Evolutionary conservation across 106 monocot species (phyloP), one percentile per base, ranked within the genome.

Genomic region (Xerophyta viscosa): DNA sequence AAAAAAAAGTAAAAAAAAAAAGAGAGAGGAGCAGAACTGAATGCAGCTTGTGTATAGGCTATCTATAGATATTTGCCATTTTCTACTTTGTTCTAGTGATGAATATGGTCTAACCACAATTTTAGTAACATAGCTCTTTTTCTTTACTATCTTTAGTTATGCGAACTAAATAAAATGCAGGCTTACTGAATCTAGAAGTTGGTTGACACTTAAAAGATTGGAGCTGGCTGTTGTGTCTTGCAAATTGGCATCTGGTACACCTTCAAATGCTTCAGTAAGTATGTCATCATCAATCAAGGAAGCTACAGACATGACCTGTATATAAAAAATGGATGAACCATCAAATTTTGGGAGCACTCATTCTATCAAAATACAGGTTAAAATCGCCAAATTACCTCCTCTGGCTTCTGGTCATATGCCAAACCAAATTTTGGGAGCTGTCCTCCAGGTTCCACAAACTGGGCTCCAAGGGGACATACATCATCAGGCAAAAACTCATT

Each of bases 111-210:
- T n/a, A n/a, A n/a, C n/a, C n/a, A n/a, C n/a, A n/a, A n/a, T n/a
- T n/a, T n/a, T n/a, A n/a, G n/a, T n/a, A n/a, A n/a, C n/a, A n/a
- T n/a, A n/a, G n/a, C n/a, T n/a, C n/a, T n/a, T n/a, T n/a, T n/a
- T n/a, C n/a, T n/a, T n/a, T n/a, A n/a, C n/a, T n/a, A n/a, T n/a
- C n/a, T n/a, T n/a, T n/a, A n/a, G n/a, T n/a, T n/a, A 33, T 24
- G 4, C 7, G 24, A 57, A 9, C 12, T 24, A 41, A 36, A 9
- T 2, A 44, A 44, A 58, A 18, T 19, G 56, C 3, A 17, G 22
- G 21, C 49, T 23, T 80, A 93, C 93, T 6, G 83, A 84, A 52
- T 84, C 87, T 15, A 93, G 77, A 37, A 93, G 80, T 37, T 87
- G 80, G 67, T 87, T 73, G 47, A 93, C 77, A 69, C 72, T 69